phyloP scores from a whole-genome alignment of 768 basidiomycete genomes.

The Amanita rimosa region DNA sequence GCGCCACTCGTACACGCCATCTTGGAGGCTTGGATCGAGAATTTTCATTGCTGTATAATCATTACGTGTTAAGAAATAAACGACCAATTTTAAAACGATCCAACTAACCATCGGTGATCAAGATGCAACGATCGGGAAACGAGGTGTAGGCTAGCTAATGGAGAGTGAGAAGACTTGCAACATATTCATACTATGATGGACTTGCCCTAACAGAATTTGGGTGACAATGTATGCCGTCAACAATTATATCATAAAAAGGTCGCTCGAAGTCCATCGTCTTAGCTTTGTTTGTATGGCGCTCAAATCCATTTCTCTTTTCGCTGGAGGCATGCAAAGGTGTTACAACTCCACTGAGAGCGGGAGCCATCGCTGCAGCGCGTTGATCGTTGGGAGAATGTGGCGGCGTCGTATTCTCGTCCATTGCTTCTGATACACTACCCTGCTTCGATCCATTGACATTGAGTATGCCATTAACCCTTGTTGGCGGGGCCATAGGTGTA shows the following conservation, averaged over 20 bases:
- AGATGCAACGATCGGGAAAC: slow-evolving; percentile 75
- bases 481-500: slow-evolving; percentile 16
- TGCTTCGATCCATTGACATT: neutral
- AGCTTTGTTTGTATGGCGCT: slow-evolving; percentile 25
- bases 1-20: slow-evolving; percentile 84
- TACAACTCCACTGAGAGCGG: neutral
- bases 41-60: slow-evolving; percentile 60
- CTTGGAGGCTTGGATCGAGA: slow-evolving; percentile 72
- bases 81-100: neutral
- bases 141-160: slow-evolving; percentile 70
- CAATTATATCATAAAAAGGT: slow-evolving; percentile 84
- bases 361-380: neutral
- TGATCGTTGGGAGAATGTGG: slow-evolving; percentile 33
- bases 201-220: slow-evolving; percentile 80
- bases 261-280: slow-evolving; percentile 38
- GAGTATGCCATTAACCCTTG: neutral
- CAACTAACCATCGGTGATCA: slow-evolving; percentile 76
- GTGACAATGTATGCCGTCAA: slow-evolving; percentile 86
- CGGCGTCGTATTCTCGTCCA: slow-evolving; percentile 46
- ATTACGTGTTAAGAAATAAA: neutral
- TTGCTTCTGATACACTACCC: slow-evolving; percentile 40
- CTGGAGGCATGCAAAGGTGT: slow-evolving; percentile 22
- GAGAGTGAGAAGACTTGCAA: slow-evolving; percentile 1
- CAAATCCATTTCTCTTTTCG: slow-evolving; percentile 15
- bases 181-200: slow-evolving; percentile 8